These are phyloP conservation scores for Eimeria tenella DNA, from an alignment of 169 alveolate species.

Conservation along the genomic window DNA sequence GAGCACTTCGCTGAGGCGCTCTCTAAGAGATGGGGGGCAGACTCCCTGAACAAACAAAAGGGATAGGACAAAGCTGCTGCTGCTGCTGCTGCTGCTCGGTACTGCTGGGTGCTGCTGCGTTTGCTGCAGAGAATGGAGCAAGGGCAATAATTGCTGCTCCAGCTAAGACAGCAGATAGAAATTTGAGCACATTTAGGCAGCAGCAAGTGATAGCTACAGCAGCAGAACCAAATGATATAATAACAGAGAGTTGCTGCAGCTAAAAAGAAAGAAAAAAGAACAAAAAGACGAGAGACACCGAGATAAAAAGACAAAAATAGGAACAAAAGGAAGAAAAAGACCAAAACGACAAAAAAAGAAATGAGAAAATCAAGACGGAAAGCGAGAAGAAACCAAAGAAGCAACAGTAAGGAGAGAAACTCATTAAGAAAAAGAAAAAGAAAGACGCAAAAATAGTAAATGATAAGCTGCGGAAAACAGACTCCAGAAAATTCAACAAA, in stretches of 20 bases:
- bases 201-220: not conserved
- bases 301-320: not conserved
- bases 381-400: too few species aligned
- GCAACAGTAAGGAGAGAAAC: too few species aligned
- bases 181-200: not conserved
- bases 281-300: not conserved
- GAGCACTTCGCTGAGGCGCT: slow-evolving; percentile 81
- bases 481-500: too few species aligned
- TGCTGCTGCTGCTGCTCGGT: not conserved
- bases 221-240: not conserved
- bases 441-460: too few species aligned
- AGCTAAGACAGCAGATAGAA: too few species aligned
- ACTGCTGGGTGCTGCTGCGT: too few species aligned
- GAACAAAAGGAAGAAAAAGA: not conserved
- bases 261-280: too few species aligned
- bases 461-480: too few species aligned
- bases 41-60: slow-evolving; percentile 36
- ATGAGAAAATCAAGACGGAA: too few species aligned
- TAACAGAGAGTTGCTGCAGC: too few species aligned
- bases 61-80: not conserved
- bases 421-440: too few species aligned
- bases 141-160: not conserved
- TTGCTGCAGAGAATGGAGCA: too few species aligned
- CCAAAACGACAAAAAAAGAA: not conserved
- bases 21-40: slow-evolving; percentile 80